Conservation (phyloP, 1,284 basidiomycete species). For the Ganoderma lucidum region DNA sequence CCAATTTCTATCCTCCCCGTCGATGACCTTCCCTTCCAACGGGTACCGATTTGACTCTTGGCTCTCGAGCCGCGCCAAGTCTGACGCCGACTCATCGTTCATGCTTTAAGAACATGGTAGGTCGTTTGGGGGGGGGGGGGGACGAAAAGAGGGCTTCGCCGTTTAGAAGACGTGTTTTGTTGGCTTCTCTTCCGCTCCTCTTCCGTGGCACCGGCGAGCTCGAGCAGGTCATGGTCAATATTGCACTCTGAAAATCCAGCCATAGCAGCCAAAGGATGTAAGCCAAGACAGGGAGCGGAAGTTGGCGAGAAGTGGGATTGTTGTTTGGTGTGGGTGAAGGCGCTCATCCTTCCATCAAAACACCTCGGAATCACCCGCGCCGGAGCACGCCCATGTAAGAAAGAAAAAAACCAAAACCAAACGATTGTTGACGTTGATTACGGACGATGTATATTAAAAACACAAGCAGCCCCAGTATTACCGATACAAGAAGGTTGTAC, state of each 20-base stretch:
- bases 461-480: no score
- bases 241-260: conserved; percentile 72
- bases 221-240: conserved; percentile 73
- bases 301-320: conserved; percentile 6
- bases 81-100: conserved; percentile 43
- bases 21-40: conserved; percentile 88
- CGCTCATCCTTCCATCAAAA: no score
- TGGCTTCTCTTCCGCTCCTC: conserved; percentile 55
- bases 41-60: conserved; percentile 85
- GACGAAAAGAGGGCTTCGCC: conserved; percentile 43
- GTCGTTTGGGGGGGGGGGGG: not conserved
- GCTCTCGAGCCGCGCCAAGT: conserved; percentile 64
- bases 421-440: no score
- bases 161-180: conserved; percentile 47
- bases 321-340: not conserved
- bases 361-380: no score
- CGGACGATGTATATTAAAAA: no score
- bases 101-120: conserved; percentile 23
- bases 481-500: no score
- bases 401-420: no score
- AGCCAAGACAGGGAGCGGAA: not conserved
- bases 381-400: no score
- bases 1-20: conserved; percentile 74
- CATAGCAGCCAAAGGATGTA: conserved; percentile 49
- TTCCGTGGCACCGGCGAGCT: conserved; percentile 67